Evolutionary conservation across 1,284 basidiomycete species (phyloP).

Genomic region (Irpex lacteus): DNA sequence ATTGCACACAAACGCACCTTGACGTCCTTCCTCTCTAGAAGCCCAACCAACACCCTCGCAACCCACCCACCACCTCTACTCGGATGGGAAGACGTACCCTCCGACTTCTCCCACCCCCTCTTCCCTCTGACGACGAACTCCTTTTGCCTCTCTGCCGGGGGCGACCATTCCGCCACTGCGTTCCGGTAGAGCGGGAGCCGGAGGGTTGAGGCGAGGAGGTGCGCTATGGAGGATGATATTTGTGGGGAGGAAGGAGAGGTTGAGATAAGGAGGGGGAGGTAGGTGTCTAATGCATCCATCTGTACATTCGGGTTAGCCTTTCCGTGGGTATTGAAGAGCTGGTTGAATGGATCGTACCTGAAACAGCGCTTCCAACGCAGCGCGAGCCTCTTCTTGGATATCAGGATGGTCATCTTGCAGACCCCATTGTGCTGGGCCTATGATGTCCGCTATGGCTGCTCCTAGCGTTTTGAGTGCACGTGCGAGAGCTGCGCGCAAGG

Average conservation of each 20-base stretch:
- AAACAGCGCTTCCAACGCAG: constrained; percentile 57
- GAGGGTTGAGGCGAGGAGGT: constrained; percentile 52
- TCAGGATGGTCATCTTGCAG: constrained; percentile 44
- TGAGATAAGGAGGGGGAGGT: constrained; percentile 57
- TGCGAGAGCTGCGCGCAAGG: constrained; percentile 53
- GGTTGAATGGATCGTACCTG: constrained; percentile 37
- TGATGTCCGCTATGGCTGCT: constrained; percentile 54
- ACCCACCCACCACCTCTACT: constrained; percentile 57
- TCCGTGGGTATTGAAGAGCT: not conserved
- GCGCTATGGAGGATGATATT: constrained; percentile 48
- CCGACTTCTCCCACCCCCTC: constrained; percentile 66
- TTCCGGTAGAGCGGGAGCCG: constrained; percentile 53
- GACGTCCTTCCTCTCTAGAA: constrained; percentile 48
- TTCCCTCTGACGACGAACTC: constrained; percentile 46
- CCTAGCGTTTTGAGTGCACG: constrained; percentile 61
- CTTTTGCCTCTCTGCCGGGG: constrained; percentile 48
- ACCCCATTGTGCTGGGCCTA: constrained; percentile 67
- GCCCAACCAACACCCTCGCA: constrained; percentile 42
- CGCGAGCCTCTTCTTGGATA: constrained; percentile 49
- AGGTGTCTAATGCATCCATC: constrained; percentile 61
- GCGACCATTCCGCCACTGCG: constrained; percentile 63
- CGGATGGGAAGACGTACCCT: constrained; percentile 38
- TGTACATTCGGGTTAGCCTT: constrained; percentile 20
- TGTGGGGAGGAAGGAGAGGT: constrained; percentile 37
- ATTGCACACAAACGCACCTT: constrained; percentile 39